These are phyloP conservation scores for Ampelomyces quisqualis DNA, from an alignment of 2,329 filamentous ascomycete genomes.

Conservation along the genomic window DNA sequence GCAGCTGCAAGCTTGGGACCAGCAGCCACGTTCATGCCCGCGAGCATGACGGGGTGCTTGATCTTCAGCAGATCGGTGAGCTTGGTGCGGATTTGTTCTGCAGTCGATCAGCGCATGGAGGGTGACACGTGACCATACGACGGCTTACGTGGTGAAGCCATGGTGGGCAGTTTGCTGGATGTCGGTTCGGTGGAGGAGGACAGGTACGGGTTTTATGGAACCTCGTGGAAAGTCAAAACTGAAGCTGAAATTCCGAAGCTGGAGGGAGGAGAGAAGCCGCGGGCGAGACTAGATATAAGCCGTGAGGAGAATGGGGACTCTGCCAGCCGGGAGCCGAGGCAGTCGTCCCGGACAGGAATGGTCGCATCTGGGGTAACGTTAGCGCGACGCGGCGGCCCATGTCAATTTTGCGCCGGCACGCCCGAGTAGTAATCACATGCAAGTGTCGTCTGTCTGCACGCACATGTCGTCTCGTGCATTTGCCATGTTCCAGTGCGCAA, in stretches of 20 bases:
- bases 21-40: slow-evolving; percentile 98
- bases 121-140: no score
- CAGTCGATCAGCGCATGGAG: slow-evolving; percentile 20
- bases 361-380: slow-evolving; percentile 16
- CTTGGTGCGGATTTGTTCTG: slow-evolving; percentile 86
- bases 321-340: slow-evolving; percentile 31
- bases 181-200: not conserved
- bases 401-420: slow-evolving; percentile 12
- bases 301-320: slow-evolving; percentile 24
- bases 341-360: slow-evolving; percentile 8
- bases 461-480: not conserved
- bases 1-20: slow-evolving; percentile 95
- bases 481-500: slow-evolving; percentile 7
- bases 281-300: slow-evolving; percentile 22
- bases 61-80: slow-evolving; percentile 97
- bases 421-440: slow-evolving; percentile 21
- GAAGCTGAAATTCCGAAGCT: slow-evolving; percentile 2
- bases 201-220: no score
- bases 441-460: not conserved
- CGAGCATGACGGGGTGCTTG: slow-evolving; percentile 92
- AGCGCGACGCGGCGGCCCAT: slow-evolving; percentile 5
- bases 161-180: slow-evolving; percentile 43
- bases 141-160: slow-evolving; percentile 86
- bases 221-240: no score
- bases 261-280: slow-evolving; percentile 12